Percentiles rank a stretch among this genome's conserved stretches.
These are phyloP conservation scores for Leccinum solheimii DNA, from an alignment of 1,284 basidiomycete genomes.

Conservation along the genomic window DNA sequence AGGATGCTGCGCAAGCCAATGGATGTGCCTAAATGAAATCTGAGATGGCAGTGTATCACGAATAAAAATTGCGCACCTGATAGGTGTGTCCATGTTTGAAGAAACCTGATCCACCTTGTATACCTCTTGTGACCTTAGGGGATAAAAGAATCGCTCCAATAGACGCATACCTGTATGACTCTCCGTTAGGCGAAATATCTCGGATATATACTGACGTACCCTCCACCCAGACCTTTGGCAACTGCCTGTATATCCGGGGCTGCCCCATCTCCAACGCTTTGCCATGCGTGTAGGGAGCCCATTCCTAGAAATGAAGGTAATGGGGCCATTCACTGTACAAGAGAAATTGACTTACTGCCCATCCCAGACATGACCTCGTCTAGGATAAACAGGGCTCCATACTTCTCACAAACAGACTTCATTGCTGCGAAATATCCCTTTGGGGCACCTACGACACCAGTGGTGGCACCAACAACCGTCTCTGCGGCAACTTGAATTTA, in stretches of 20 bases:
- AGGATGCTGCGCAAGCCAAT: constrained; percentile 70
- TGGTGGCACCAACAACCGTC: constrained; percentile 80
- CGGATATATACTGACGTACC: constrained; percentile 44
- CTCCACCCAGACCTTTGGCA: constrained; percentile 86
- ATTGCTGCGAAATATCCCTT: constrained; percentile 83
- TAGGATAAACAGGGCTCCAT: constrained; percentile 83
- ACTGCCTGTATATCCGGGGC: constrained; percentile 82
- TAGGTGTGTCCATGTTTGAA: constrained; percentile 89
- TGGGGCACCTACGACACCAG: constrained; percentile 72
- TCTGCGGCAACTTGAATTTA: constrained; percentile 71
- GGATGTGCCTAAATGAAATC: constrained; percentile 57
- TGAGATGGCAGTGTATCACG: constrained; percentile 8
- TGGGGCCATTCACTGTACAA: constrained; percentile 1
- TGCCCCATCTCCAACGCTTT: constrained; percentile 74
- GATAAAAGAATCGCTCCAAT: constrained; percentile 80
- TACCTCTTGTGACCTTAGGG: constrained; percentile 67
- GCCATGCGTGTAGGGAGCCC: constrained; percentile 85
- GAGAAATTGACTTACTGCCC: constrained; percentile 57
- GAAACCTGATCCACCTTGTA: constrained; percentile 64
- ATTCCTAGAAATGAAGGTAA: constrained; percentile 50
- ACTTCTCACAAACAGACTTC: constrained; percentile 84
- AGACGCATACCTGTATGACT: constrained; percentile 63
- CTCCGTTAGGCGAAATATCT: constrained; percentile 6
- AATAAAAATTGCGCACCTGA: constrained; percentile 47
- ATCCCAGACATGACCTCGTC: constrained; percentile 89